These are phyloP conservation scores for Colletotrichum shisoi DNA, from an alignment of 2,329 filamentous ascomycete genomes.

Conservation along the genomic window DNA sequence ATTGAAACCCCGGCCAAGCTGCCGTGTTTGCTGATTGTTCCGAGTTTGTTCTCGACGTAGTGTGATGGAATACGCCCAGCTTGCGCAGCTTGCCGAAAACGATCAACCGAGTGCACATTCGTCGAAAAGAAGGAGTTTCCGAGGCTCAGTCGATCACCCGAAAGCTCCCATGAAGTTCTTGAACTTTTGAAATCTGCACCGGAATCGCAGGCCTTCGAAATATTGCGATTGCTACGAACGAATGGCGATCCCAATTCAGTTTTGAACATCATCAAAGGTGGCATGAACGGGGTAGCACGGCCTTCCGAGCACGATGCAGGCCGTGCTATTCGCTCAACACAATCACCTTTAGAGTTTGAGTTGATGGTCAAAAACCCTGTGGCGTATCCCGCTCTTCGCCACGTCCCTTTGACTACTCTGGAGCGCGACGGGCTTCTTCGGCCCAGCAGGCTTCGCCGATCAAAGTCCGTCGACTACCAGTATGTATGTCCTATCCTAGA, in stretches of 20 bases:
- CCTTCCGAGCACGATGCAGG: background rate
- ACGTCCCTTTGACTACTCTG: background rate
- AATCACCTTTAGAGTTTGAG: constrained; percentile 40
- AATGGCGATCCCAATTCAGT: constrained; percentile 41
- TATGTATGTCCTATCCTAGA: constrained; percentile 15
- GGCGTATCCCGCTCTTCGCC: constrained; percentile 40
- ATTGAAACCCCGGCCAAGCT: background rate
- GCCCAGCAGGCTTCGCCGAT: constrained; percentile 5
- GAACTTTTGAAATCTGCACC: constrained; percentile 42
- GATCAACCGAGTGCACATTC: constrained; percentile 39
- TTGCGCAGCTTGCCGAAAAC: constrained; percentile 40
- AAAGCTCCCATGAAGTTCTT: constrained; percentile 41
- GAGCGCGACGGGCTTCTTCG: constrained; percentile 14
- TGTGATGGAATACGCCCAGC: constrained; percentile 41
- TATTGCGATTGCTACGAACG: constrained; percentile 41
- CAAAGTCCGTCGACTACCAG: constrained; percentile 29
- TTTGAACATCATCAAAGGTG: constrained; percentile 41
- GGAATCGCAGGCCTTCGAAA: constrained; percentile 36
- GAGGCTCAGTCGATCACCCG: constrained; percentile 7
- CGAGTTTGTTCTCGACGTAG: constrained; percentile 20
- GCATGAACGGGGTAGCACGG: background rate
- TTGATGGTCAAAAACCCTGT: constrained; percentile 43
- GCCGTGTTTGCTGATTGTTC: background rate
- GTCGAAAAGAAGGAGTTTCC: constrained; percentile 33
- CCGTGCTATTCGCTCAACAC: background rate